Conservation (phyloP, 352 stramenopile genomes). For the Phytophthora pini region DNA sequence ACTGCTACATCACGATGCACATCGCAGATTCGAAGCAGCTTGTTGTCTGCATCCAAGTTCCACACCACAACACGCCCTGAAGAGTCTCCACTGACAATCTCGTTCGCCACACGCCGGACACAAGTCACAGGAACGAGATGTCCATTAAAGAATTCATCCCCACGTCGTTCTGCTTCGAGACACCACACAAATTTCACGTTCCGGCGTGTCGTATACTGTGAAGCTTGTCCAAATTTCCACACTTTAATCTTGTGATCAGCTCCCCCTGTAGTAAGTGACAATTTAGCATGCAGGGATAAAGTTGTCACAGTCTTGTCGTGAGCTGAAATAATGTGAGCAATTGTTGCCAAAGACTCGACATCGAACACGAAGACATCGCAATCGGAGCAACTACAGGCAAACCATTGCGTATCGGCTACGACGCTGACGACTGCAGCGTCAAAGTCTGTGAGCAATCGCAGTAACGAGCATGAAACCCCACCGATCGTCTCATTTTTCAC, state of each 20-base stretch:
- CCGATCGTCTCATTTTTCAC: slow-evolving; percentile 59
- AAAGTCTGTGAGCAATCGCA: slow-evolving; percentile 68
- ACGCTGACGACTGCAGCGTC: slow-evolving; percentile 79
- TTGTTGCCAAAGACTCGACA: slow-evolving; percentile 38
- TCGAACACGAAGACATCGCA: slow-evolving; percentile 82
- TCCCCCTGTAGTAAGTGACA: slow-evolving; percentile 54
- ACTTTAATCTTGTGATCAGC: slow-evolving; percentile 74
- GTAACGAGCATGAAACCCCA: slow-evolving; percentile 55
- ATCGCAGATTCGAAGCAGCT: slow-evolving; percentile 69
- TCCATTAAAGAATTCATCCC: slow-evolving; percentile 57
- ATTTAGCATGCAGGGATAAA: slow-evolving; percentile 52
- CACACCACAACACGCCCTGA: slow-evolving; percentile 68
- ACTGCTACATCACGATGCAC: slow-evolving; percentile 55
- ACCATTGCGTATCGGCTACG: slow-evolving; percentile 54
- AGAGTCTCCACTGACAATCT: slow-evolving; percentile 80
- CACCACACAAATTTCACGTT: slow-evolving; percentile 42
- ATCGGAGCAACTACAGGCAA: slow-evolving; percentile 70
- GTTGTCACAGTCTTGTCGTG: slow-evolving; percentile 61
- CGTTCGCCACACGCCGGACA: slow-evolving; percentile 63
- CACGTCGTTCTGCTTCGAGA: slow-evolving; percentile 46
- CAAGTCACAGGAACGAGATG: slow-evolving; percentile 66
- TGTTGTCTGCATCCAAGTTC: slow-evolving; percentile 71
- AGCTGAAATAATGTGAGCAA: slow-evolving; percentile 59
- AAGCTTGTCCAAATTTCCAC: slow-evolving; percentile 52
- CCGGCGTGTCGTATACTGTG: slow-evolving; percentile 33